Evolutionary conservation across 768 basidiomycete genomes (phyloP), one percentile per base, ranked within the genome.

Genomic region (Gautieria morchelliformis): DNA sequence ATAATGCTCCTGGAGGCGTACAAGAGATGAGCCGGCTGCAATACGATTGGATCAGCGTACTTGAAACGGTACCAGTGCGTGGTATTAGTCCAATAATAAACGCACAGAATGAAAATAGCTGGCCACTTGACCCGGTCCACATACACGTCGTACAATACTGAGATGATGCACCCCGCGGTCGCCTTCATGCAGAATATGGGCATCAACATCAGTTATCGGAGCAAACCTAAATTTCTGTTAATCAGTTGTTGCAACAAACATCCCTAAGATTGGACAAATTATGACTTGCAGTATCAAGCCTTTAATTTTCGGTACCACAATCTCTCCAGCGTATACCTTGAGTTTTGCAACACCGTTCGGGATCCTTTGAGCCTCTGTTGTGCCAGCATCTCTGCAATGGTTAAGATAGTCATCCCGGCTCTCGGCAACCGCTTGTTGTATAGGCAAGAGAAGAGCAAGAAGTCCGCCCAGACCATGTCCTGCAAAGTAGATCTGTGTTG

Each of bases 1-100:
- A 63, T 40, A 27, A 64, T 57, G 48, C 60, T 64, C 14, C 63
- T 44, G 32, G 63, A 54, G n/a, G 63, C 63, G 45, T 60, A 62
- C 8, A 64, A 52, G 30, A 64, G 45, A 47, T 64, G 63, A 32
- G 57, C 62, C 9, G 63, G 63, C 63, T 64, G 48, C 32, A 33
- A 27, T 6, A 44, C 2, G 19, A 37, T 37, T 37, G 35, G 14
- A 37, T 37, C 10, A 37, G 9, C 35, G 10, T 27, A 27, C 27
- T 27, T 27, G 27, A 27, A 27, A 2, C 27, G 5, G 5, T 27
- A 27, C 27, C 3, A 27, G 27, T 27, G 27, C 27, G 27, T 5
- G 2, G 27, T 27, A 27, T 27, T 27, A 27, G 27, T 37, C 10
- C 35, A 9, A 37, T 37, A 37, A 37, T 9, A 62, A 58, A 40